Evolutionary conservation across 2,329 filamentous ascomycete species (phyloP).

Genomic region (Fusarium napiforme): DNA sequence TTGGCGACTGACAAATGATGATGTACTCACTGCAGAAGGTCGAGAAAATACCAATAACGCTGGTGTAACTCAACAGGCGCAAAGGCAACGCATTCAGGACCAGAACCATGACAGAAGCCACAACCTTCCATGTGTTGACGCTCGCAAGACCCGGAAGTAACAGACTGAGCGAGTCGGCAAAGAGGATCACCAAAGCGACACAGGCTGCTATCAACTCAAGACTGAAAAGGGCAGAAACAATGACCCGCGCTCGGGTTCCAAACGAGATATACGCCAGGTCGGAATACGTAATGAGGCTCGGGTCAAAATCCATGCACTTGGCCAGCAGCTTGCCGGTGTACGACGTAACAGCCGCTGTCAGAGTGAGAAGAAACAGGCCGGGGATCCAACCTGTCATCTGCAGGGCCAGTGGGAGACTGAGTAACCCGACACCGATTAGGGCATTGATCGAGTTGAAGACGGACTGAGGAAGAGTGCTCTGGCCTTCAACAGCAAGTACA

Average conservation of each 20-base stretch:
- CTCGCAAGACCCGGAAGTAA: conserved; percentile 76
- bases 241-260: conserved; percentile 81
- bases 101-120: conserved; percentile 81
- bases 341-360: conserved; percentile 79
- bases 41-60: conserved; percentile 89
- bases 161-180: conserved; percentile 86
- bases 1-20: not conserved
- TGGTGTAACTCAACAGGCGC: conserved; percentile 86
- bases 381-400: conserved; percentile 90
- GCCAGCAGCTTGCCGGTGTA: conserved; percentile 89
- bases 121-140: conserved; percentile 81
- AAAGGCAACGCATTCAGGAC: conserved; percentile 88
- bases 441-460: conserved; percentile 97
- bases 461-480: conserved; percentile 95
- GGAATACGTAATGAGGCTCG: conserved; percentile 89
- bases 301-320: conserved; percentile 88
- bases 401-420: conserved; percentile 88
- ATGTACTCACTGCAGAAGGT: conserved; percentile 82
- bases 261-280: conserved; percentile 93
- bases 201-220: conserved; percentile 88
- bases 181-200: conserved; percentile 91
- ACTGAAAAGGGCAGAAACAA: conserved; percentile 87
- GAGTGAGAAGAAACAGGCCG: conserved; percentile 78
- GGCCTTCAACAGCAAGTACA: conserved; percentile 85
- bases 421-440: conserved; percentile 86